Percentiles rank a stretch among this genome's conserved stretches.
These are phyloP conservation scores for Quercus tomentella DNA, from an alignment of 331 rosid genomes.

Conservation along the genomic window DNA sequence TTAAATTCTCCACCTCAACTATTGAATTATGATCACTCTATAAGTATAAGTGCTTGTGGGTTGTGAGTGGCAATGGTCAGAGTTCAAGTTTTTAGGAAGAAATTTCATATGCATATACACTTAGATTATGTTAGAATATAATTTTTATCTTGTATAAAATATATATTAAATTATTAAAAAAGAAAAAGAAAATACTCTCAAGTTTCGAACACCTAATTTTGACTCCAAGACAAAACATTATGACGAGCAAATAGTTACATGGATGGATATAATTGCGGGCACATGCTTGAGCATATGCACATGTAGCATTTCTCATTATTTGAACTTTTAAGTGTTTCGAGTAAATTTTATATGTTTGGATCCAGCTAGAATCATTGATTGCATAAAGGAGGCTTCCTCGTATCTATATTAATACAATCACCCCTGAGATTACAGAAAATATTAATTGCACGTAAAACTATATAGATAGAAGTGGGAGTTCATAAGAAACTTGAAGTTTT, in stretches of 20 bases:
- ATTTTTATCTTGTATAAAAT: too few relatives aligned
- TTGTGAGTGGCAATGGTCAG: too few relatives aligned
- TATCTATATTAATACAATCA: background rate
- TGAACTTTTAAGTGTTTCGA: conserved; percentile 34
- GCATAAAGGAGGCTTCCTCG: background rate
- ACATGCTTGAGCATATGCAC: conserved; percentile 45
- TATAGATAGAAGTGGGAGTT: background rate
- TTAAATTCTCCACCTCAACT: too few relatives aligned
- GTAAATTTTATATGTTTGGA: background rate
- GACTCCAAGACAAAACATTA: conserved; percentile 2
- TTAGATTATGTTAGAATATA: rapidly evolving
- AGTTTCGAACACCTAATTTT: too few relatives aligned
- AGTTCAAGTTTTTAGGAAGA: rapidly evolving
- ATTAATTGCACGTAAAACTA: background rate
- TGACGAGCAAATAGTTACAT: conserved; percentile 13
- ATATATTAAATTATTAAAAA: too few relatives aligned
- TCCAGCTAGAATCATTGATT: background rate
- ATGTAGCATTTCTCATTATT: conserved; percentile 31
- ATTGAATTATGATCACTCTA: too few relatives aligned
- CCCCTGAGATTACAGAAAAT: conserved; percentile 12
- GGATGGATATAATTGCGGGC: conserved; percentile 29
- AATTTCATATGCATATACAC: rapidly evolving
- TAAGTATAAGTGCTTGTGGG: rapidly evolving
- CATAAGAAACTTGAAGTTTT: background rate
- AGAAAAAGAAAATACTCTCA: too few relatives aligned